Conservation (phyloP, 495 filamentous ascomycete species). For the Hypomontagnella monticulosa region DNA sequence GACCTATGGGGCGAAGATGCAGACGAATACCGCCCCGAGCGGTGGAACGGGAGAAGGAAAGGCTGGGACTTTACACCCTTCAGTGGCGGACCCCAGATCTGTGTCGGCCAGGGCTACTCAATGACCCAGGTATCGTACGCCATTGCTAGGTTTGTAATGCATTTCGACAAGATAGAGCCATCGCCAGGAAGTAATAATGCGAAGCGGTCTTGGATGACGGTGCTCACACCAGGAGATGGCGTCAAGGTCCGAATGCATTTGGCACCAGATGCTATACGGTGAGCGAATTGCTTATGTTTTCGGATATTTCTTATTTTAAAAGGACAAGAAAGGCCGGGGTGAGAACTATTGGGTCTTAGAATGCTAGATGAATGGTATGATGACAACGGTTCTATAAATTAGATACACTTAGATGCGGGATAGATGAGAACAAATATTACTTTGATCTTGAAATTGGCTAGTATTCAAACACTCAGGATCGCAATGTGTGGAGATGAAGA, state of each 20-base stretch:
- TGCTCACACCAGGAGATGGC: conserved; percentile 12
- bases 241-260: conserved; percentile 21
- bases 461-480: too few species aligned
- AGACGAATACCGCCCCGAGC: conserved; percentile 22
- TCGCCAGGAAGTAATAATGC: conserved; percentile 15
- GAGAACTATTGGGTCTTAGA: neutral
- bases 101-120: conserved; percentile 26
- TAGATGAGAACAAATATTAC: too few species aligned
- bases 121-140: conserved; percentile 6
- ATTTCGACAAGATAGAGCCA: conserved; percentile 12
- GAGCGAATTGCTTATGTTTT: neutral
- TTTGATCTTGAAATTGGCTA: too few species aligned
- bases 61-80: conserved; percentile 65
- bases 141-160: conserved; percentile 17
- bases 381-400: too few species aligned
- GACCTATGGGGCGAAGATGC: conserved; percentile 31
- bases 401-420: too few species aligned
- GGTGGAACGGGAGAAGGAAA: conserved; percentile 38
- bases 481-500: neutral
- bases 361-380: too few species aligned
- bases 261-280: neutral
- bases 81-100: conserved; percentile 64
- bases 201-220: conserved; percentile 23
- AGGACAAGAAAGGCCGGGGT: too few species aligned
- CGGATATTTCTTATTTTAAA: too few species aligned